Conservation (phyloP, 164 flowering plant species). For the Nymphaea colorata region DNA sequence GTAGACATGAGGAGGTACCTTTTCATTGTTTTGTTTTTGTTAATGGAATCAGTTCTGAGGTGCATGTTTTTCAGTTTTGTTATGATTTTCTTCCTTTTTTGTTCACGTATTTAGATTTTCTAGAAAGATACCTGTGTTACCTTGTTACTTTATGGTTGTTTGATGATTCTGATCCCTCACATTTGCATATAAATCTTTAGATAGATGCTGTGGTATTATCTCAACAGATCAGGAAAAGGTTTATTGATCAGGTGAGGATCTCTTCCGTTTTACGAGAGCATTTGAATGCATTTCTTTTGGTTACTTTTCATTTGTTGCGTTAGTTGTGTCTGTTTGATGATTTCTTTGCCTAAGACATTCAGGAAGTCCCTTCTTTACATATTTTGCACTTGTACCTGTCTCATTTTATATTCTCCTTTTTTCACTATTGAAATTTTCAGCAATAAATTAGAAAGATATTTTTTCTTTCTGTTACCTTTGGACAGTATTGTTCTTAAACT, state of each 20-base stretch:
- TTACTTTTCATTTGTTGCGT: no score
- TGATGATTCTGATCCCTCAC: neutral
- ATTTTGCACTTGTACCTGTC: no score
- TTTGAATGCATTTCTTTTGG: no score
- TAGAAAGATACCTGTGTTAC: neutral
- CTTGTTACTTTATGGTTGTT: neutral
- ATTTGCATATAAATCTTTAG: slow-evolving; percentile 10
- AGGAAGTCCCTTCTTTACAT: no score
- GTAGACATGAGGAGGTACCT: slow-evolving; percentile 38
- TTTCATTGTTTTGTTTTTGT: neutral
- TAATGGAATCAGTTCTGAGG: neutral
- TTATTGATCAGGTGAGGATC: slow-evolving; percentile 38
- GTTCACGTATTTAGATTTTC: neutral
- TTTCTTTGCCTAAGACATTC: no score
- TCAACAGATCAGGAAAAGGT: slow-evolving; percentile 44
- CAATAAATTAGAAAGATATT: no score
- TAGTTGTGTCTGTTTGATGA: no score
- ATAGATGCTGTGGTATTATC: slow-evolving; percentile 53
- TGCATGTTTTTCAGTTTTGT: neutral
- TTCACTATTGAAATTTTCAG: no score
- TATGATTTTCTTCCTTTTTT: neutral
- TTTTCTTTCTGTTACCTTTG: no score
- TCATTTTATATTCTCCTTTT: no score
- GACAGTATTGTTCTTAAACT: no score
- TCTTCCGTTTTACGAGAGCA: neutral